Conservation (phyloP, 306 rosid species). For the Trifolium subterraneum region DNA sequence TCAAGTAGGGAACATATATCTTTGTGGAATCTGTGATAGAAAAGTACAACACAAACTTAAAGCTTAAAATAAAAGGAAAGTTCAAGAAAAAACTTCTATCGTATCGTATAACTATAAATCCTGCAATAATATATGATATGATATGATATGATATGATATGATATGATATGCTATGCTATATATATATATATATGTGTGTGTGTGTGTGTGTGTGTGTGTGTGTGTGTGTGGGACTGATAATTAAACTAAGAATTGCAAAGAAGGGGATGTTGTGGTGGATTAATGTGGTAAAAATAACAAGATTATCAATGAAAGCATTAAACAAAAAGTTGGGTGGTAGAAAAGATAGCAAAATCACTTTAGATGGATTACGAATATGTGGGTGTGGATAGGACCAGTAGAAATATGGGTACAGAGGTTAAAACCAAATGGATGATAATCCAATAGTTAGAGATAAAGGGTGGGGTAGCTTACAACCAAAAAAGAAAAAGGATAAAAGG, state of each 20-base stretch:
- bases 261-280: background rate
- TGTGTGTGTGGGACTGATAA: background rate
- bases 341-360: background rate
- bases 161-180: no score
- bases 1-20: background rate
- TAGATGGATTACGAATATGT: background rate
- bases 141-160: no score
- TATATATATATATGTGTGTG: no score
- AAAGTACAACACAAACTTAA: background rate
- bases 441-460: conserved; percentile 18
- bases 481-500: background rate
- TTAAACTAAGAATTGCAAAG: background rate
- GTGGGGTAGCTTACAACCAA: background rate
- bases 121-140: background rate
- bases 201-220: no score
- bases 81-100: background rate
- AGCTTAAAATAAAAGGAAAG: no score
- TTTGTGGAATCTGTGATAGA: background rate
- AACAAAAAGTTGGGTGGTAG: background rate
- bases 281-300: background rate
- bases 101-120: background rate
- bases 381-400: background rate
- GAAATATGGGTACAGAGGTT: background rate
- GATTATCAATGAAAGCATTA: background rate
- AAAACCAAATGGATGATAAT: background rate